Evolutionary conservation across 148 eudicot species (phyloP), one percentile per base, ranked within the genome.

Genomic region (Polygonum aviculare): DNA sequence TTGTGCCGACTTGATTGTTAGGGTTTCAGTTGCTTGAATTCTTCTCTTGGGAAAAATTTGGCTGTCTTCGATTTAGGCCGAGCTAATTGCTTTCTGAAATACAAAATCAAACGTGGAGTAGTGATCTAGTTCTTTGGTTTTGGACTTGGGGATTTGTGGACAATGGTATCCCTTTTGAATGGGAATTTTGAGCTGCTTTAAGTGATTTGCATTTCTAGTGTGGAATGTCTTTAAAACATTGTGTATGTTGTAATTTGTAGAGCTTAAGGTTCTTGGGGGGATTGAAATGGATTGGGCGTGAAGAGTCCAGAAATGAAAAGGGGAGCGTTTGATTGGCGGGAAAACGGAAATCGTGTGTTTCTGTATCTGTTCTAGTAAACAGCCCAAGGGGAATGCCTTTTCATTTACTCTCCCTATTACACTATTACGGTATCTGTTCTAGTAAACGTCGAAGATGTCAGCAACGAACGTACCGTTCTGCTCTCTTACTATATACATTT

Each of bases 391-490:
- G 31, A 26, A 26, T 26, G 31, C 31, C 31, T 26, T 26, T 26
- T 26, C 31, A 26, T 26, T 26, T 26, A 26, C 31, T 26, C 31
- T 26, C 31, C 31, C 31, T 26, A 26, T 26, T 26, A 26, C 31
- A 26, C 31, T 1, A 26, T 26, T 26, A 26, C 31, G 31, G 31
- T 26, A 26, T 26, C 31, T 26, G 31, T 26, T 26, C 31, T 26
- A 26, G 31, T 26, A 26, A 26, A 26, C 31, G 80, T 89, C n/a
- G 79, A 79, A 48, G 96, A 91, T 47, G 82, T 91, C 60, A 80
- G 72, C 75, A 91, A 82, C 71, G 54, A 82, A 85, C 93, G 96
- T 91, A 48, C 33, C 18, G 10, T 72, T 72, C 8, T 40, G 8
- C 44, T 22, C 26, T 48, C 47, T 50, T 5, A 60, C 19, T 63